These are phyloP conservation scores for Acanthamoeba divionensis DNA, from an alignment of 208 protist species.

Conservation along the genomic window DNA sequence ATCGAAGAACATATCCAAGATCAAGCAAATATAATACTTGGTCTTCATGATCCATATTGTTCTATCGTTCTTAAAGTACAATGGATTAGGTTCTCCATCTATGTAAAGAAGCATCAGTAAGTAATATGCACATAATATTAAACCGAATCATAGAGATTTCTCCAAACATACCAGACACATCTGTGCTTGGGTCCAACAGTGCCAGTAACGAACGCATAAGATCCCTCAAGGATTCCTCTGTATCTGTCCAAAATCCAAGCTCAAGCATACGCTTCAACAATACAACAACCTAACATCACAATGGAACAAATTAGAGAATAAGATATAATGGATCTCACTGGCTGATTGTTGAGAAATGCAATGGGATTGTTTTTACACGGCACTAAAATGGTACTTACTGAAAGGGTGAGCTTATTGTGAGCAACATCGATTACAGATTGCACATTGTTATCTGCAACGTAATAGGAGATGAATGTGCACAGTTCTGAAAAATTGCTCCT, in stretches of 20 bases:
- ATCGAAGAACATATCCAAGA: constrained; percentile 47
- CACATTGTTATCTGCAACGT: neutral
- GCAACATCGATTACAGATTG: neutral
- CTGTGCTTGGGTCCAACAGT: constrained; percentile 25
- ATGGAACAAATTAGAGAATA: no score
- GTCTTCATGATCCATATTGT: constrained; percentile 46
- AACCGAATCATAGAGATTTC: neutral
- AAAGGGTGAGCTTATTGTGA: constrained; percentile 36
- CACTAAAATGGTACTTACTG: no score
- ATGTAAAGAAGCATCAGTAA: no score
- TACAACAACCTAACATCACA: constrained; percentile 9
- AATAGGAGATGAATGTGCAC: constrained; percentile 7
- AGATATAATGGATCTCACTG: no score
- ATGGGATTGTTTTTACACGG: no score
- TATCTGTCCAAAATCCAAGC: neutral
- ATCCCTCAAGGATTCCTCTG: neutral
- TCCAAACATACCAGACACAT: neutral
- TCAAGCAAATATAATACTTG: constrained; percentile 31
- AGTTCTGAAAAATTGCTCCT: no score
- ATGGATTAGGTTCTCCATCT: neutral
- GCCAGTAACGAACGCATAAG: neutral
- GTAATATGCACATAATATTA: no score
- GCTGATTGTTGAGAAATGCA: no score
- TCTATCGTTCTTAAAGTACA: neutral
- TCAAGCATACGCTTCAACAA: constrained; percentile 42